Percentiles rank a stretch among this genome's conserved stretches.
Evolutionary conservation across 2,329 filamentous ascomycete genomes (phyloP).

Genomic region (Colletotrichum orbiculare): DNA sequence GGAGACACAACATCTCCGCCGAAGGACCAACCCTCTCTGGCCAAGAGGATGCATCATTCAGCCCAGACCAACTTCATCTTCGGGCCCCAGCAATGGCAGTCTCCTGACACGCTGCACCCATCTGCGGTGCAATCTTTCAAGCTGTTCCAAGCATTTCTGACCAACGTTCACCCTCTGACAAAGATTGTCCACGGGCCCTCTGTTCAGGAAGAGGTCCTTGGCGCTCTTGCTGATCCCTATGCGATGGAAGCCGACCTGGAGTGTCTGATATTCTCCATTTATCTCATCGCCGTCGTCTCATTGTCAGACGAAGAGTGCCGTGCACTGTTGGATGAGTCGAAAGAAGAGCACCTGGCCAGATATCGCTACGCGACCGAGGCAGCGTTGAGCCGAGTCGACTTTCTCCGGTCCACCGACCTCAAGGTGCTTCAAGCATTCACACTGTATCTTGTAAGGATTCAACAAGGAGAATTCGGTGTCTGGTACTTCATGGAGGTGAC

Average conservation of each 20-base stretch:
- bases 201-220: constrained; percentile 57
- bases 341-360: constrained; percentile 59
- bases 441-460: constrained; percentile 61
- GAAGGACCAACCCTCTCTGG: neutral
- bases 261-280: constrained; percentile 72
- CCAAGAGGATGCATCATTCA: neutral
- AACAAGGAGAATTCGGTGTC: constrained; percentile 11
- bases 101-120: constrained; percentile 8
- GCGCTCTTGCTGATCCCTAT: constrained; percentile 7
- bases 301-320: constrained; percentile 68
- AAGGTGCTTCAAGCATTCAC: constrained; percentile 68
- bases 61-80: constrained; percentile 8
- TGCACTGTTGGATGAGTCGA: constrained; percentile 59
- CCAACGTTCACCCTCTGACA: constrained; percentile 78
- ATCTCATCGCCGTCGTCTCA: constrained; percentile 67
- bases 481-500: too few relatives aligned
- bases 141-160: constrained; percentile 79
- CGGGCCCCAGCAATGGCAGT: constrained; percentile 38
- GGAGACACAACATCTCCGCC: neutral
- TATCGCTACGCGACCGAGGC: constrained; percentile 63
- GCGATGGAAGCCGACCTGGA: constrained; percentile 56
- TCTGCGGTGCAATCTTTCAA: constrained; percentile 50
- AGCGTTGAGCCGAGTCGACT: constrained; percentile 63
- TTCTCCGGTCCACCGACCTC: constrained; percentile 68
- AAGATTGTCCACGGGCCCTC: constrained; percentile 79